phyloP scores from a whole-genome alignment of 1,284 basidiomycete genomes.

The Tylopilus sp. region DNA sequence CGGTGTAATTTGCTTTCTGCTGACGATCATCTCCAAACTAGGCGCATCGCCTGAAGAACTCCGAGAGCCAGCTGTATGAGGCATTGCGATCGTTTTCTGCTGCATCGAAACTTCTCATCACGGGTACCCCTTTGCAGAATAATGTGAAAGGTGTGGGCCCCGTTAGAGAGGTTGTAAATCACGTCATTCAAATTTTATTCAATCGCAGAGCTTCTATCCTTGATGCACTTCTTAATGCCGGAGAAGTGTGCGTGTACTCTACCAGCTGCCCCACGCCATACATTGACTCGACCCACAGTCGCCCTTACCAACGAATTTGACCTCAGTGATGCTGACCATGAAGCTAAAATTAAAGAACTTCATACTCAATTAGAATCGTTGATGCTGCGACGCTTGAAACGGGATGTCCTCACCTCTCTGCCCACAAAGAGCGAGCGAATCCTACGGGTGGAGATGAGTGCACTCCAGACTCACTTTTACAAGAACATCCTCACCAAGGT shows the following conservation, averaged over 20 bases:
- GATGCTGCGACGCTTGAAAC: constrained; percentile 94
- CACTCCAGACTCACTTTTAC: constrained; percentile 97
- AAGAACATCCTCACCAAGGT: constrained; percentile 98
- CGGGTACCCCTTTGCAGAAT: constrained; percentile 97
- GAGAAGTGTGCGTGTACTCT: constrained; percentile 74
- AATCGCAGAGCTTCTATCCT: constrained; percentile 77
- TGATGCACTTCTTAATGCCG: constrained; percentile 99
- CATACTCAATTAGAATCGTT: constrained; percentile 90
- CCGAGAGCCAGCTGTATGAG: constrained; percentile 95
- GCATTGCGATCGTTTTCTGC: constrained; percentile 86
- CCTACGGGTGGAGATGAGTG: constrained; percentile 95
- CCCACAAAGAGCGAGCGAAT: constrained; percentile 99
- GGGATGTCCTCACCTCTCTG: constrained; percentile 94
- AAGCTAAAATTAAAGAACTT: constrained; percentile 89
- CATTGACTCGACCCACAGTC: constrained; percentile 43
- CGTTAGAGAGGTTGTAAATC: not conserved
- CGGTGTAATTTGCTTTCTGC: not conserved
- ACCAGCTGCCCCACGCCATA: not conserved
- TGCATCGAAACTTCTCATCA: constrained; percentile 92
- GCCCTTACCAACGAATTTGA: constrained; percentile 91
- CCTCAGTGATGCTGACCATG: constrained; percentile 88
- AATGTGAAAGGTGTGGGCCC: constrained; percentile 86
- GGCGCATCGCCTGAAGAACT: constrained; percentile 98
- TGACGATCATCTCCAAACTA: constrained; percentile 30
- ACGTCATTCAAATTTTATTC: constrained; percentile 8